Evolutionary conservation across 768 basidiomycete genomes (phyloP), one percentile per base, ranked within the genome.

Genomic region (Auriscalpium vulgare): DNA sequence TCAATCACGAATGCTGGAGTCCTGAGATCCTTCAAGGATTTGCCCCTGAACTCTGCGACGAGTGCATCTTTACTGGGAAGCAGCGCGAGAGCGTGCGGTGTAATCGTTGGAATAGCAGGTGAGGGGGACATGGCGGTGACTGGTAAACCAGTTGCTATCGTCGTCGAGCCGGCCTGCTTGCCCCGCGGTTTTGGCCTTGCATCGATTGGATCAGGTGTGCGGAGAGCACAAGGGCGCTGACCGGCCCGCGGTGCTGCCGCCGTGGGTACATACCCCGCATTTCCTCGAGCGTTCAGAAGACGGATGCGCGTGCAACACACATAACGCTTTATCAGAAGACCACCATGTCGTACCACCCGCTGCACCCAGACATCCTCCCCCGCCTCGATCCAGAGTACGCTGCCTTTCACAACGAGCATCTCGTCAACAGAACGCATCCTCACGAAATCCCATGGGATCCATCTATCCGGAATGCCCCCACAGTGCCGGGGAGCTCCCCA

Each of bases 1-100:
- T 94, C 88, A 59, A 93, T 81, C 57, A 93, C 73, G 59, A 91
- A 70, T 1, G 88, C 88, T 16, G 91, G 91, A 0, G 91, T 92
- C 54, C 88, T 77, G 23, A 92, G 70, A 2, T 69, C 70, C 46
- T 78, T 70, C 57, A 91, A 64, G 23, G 74, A 64, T 64, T 76
- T 79, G 19, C 85, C 85, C 38, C 78, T 71, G 69, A 83, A 91
- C 55, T 80, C 74, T 46, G 75, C 62, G 29, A 76, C 66, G 19
- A 88, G 70, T 10, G 67, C 73, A 54, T 74, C 73, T 65, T 84
- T 83, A 59, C 72, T 65, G 2, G 81, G 79, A 36, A 67, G 70
- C 38, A 56, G 61, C 19, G 69, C 60, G 48, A 80, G 63, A 17
- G 71, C 64, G 61, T 71, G 69, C 14, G 78, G 75, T 1, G 81